Evolutionary conservation across 768 basidiomycete species (phyloP), one percentile per base, ranked within the genome.

Genomic region (Mycena vitilis): DNA sequence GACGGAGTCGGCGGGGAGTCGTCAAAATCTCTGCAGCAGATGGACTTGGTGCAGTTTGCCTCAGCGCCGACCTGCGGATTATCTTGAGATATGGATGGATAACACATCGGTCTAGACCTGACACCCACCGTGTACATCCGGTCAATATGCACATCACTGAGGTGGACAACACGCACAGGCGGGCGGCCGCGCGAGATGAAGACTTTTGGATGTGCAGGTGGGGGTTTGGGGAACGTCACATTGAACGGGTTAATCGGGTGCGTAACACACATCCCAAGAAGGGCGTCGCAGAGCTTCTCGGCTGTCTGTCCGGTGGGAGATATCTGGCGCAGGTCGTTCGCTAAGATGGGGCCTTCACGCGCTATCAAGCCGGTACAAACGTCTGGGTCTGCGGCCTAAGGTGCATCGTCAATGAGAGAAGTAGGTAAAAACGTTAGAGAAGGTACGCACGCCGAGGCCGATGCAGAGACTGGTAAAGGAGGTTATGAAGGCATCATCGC

Each of bases 141-240:
- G 60, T 82, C 82, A 47, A 83, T 81, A 60, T 83, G 82, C 20
- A 82, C 79, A 66, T 83, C 82, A 55, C 78, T 79, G 47, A 83
- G 72, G 60, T 83, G 82, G 11, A 78, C 77, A 11, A 82, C 77
- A 58, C 78, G 74, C 62, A 82, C 72, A 5, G 80, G 75, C 53
- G 60, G 34, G 34, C 59, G 66, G 25, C 77, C 73, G 4, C 48
- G 63, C 13, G 74, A 75, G 45, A 34, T 60, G 40, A 61, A 73
- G 22, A 52, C 57, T 38, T 64, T 60, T 20, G 75, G 73, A 8
- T 67, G 30, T 18, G 63, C 57, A 9, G 77, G 76, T 3, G 73
- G 45, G 10, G 71, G 64, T 36, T 75, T 72, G n/a, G 78, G 78
- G 57, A 81, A 74, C 5, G 75, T 69, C 13, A 80, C 75, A 1